A percentile compares a stretch with the other conserved stretches of the same genome.
Evolutionary conservation across 106 monocot species (phyloP).

Genomic region (Amphibolis antarctica): DNA sequence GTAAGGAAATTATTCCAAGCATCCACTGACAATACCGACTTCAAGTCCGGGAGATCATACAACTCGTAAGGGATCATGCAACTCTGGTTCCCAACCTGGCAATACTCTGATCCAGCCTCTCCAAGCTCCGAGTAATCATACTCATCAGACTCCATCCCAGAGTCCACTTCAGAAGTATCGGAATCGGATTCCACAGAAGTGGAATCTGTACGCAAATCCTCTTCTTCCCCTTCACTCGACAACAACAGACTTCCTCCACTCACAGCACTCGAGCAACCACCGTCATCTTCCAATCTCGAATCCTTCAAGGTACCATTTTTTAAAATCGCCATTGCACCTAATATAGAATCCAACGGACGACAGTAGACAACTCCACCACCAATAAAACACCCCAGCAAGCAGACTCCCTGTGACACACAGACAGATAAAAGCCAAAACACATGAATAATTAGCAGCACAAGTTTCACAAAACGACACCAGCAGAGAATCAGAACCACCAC

Average conservation of each 20-base stretch:
- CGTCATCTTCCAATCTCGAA: slow-evolving; percentile 17
- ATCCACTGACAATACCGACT: slow-evolving; percentile 34
- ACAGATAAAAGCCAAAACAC: slow-evolving; percentile 1
- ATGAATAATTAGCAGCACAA: background rate
- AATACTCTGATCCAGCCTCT: slow-evolving; percentile 46
- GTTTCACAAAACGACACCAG: background rate
- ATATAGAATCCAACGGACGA: background rate
- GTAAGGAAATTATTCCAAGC: slow-evolving; percentile 57
- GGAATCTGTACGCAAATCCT: slow-evolving; percentile 12
- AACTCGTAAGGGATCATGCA: slow-evolving; percentile 49
- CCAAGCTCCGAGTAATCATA: slow-evolving; percentile 45
- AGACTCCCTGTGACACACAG: background rate
- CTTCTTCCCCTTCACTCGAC: slow-evolving; percentile 24
- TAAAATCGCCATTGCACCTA: slow-evolving; percentile 39
- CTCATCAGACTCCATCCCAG: slow-evolving; percentile 67
- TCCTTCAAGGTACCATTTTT: slow-evolving; percentile 21
- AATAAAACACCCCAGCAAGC: background rate
- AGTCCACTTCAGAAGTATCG: slow-evolving; percentile 29
- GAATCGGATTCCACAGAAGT: slow-evolving; percentile 8
- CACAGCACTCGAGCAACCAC: slow-evolving; percentile 16
- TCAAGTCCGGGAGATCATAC: slow-evolving; percentile 41
- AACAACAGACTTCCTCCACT: slow-evolving; percentile 1
- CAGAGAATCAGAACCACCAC: background rate
- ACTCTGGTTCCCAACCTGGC: slow-evolving; percentile 63
- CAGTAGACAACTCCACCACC: background rate